Conservation (phyloP, 2,329 filamentous ascomycete genomes). For the Scopulariopsis brevicaulis region DNA sequence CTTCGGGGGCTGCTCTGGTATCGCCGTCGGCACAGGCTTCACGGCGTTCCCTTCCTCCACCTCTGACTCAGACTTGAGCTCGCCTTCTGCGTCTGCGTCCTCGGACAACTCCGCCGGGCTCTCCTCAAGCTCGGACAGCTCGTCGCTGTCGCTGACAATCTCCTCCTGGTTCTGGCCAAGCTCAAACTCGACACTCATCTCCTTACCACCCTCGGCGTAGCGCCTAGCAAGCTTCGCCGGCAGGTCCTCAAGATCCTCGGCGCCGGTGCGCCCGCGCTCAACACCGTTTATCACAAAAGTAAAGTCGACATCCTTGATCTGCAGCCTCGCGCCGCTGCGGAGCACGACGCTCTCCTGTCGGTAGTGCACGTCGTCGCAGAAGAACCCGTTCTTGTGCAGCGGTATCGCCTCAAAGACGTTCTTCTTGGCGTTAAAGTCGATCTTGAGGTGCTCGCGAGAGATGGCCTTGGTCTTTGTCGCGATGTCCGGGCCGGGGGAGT, state of each 20-base stretch:
- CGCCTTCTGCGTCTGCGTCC: constrained; percentile 11
- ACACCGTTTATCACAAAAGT: constrained; percentile 57
- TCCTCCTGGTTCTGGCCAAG: constrained; percentile 46
- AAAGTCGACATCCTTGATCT: constrained; percentile 61
- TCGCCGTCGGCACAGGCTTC: constrained; percentile 3
- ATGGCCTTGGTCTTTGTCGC: constrained; percentile 58
- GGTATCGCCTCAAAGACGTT: constrained; percentile 54
- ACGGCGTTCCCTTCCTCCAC: constrained; percentile 12
- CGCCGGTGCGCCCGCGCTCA: constrained; percentile 43
- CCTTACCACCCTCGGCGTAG: constrained; percentile 47
- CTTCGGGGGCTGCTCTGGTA: constrained; percentile 34
- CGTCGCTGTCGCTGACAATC: constrained; percentile 43
- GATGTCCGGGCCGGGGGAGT: constrained; percentile 53
- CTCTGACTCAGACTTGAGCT: constrained; percentile 16
- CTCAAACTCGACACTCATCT: constrained; percentile 67
- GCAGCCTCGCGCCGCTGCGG: constrained; percentile 52
- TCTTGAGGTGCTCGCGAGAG: constrained; percentile 62
- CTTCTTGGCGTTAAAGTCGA: constrained; percentile 54
- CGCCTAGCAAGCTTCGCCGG: constrained; percentile 29
- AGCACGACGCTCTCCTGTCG: constrained; percentile 45
- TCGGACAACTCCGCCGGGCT: constrained; percentile 28
- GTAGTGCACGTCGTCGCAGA: constrained; percentile 50
- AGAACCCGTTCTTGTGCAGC: constrained; percentile 56
- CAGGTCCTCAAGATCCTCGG: constrained; percentile 42
- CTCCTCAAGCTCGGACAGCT: constrained; percentile 30